A percentile compares a stretch with the other conserved stretches of the same genome.
Conservation (phyloP, 2,329 filamentous ascomycete genomes). For the Biscogniauxia sp. region DNA sequence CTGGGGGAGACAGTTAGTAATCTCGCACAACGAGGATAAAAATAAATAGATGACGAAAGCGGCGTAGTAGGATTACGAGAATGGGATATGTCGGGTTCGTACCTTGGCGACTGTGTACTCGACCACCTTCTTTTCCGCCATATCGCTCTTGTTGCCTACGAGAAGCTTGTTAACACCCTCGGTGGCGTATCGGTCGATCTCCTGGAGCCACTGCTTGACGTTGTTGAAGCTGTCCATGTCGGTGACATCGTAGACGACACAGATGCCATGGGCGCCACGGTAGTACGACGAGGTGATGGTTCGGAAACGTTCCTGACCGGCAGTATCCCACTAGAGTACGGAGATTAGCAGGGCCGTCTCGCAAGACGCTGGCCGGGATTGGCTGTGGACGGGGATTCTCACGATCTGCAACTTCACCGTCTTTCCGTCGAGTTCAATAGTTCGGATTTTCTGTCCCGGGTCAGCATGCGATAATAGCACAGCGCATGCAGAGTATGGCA, state of each 20-base stretch:
- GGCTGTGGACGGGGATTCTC: slow-evolving; percentile 37
- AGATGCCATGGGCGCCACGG: slow-evolving; percentile 97
- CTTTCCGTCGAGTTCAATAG: slow-evolving; percentile 99
- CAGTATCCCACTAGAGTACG: slow-evolving; percentile 84
- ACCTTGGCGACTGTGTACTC: slow-evolving; percentile 99
- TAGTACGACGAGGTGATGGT: slow-evolving; percentile 99
- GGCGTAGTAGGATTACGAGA: neutral
- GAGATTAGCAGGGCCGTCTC: slow-evolving; percentile 22
- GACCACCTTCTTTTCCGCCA: slow-evolving; percentile 99
- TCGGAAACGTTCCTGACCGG: slow-evolving; percentile 98
- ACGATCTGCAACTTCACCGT: slow-evolving; percentile 99
- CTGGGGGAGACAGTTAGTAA: slow-evolving; percentile 45
- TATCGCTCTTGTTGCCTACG: slow-evolving; percentile 99
- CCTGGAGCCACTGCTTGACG: slow-evolving; percentile 99
- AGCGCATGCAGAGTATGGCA: slow-evolving; percentile 3
- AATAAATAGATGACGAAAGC: neutral
- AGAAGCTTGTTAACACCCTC: slow-evolving; percentile 99
- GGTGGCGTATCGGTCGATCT: slow-evolving; percentile 98
- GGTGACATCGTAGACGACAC: slow-evolving; percentile 99
- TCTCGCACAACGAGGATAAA: neutral
- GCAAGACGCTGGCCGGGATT: neutral
- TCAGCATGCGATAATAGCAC: slow-evolving; percentile 27
- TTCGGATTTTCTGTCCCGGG: slow-evolving; percentile 86
- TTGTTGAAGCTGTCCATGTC: slow-evolving; percentile 99
- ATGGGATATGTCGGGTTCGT: slow-evolving; percentile 22